These are phyloP conservation scores for Komagataea norvegica DNA, from an alignment of 1,139 yeast genomes.

Conservation along the genomic window DNA sequence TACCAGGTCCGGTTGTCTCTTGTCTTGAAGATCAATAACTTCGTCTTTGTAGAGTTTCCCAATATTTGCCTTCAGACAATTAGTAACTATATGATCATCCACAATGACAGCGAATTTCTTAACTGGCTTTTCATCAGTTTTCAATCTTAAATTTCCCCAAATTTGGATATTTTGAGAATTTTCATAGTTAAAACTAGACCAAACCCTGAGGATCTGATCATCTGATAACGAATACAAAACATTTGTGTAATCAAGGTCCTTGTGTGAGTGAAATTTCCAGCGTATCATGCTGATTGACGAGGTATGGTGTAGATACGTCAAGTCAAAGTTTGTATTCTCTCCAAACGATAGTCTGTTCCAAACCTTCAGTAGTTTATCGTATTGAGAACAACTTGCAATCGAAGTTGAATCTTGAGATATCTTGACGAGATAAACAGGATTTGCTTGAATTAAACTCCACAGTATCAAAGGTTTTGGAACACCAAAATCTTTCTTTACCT, in stretches of 20 bases:
- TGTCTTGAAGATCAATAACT: constrained; percentile 24
- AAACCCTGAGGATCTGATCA: constrained; percentile 53
- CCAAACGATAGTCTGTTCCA: constrained; percentile 79
- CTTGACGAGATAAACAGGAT: constrained; percentile 48
- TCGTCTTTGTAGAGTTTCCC: constrained; percentile 21
- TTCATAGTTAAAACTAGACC: constrained; percentile 67
- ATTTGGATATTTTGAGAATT: constrained; percentile 53
- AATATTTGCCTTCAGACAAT: constrained; percentile 30
- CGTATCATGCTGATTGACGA: constrained; percentile 48
- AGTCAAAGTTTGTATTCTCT: constrained; percentile 64
- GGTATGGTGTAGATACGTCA: constrained; percentile 64
- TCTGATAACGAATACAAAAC: constrained; percentile 22
- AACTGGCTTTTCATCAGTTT: constrained; percentile 22
- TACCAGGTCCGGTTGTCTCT: constrained; percentile 49
- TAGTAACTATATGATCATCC: constrained; percentile 50
- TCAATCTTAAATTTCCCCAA: constrained; percentile 54
- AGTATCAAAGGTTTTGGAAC: constrained; percentile 34
- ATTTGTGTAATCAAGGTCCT: constrained; percentile 22
- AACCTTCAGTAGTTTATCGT: constrained; percentile 65
- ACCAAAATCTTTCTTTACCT: constrained; percentile 44
- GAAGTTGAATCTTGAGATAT: constrained; percentile 63
- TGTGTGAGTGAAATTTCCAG: constrained; percentile 42
- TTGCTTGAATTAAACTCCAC: constrained; percentile 56
- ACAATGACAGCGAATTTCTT: constrained; percentile 44
- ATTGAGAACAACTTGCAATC: constrained; percentile 58